Base-by-base conservation (phyloP, 805 yeast genomes). In the Wickerhamomyces sydowiorum region DNA sequence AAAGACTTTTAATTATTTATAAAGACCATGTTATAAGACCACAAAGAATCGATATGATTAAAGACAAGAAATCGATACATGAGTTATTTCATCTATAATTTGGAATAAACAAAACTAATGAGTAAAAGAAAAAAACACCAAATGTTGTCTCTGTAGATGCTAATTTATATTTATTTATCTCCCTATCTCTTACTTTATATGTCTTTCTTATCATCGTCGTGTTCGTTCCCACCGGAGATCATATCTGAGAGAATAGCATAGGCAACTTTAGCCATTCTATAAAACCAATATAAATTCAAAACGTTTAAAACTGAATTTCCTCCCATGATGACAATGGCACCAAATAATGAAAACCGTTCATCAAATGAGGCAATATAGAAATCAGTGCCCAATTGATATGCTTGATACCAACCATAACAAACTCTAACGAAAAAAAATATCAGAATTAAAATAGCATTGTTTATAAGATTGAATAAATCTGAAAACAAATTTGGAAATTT, bases 201-300 rank as follows among this genome's bases (percentile, higher is more conserved):
- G 30, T 51, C 58, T 47, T 52, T 54, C 37, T 56, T 58, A 2
- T 47, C 57, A 8, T 53, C 59, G 4, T 56, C 58, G 32, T 46
- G 46, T 9, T 29, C 43, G 19, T 47, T 46, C 14, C 50, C 39
- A 12, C 63, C 62, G 18, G 50, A 41, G 47, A 51, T 37, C 54
- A 59, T 47, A 25, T 56, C 59, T 12, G 50, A 34, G 21, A 62
- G 20, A 57, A 75, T 70, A 56, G 74, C 75, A 42, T 55, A 63
- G 5, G 89, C 88, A 39, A 84, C 73, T 33, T 53, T 54, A 15
- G 83, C 62, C 96, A 88, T 88, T 61, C 84, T 85, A 47, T 69
- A 63, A 62, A 88, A 87, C 96, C 96, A 88, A 55, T 69, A 74
- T 17, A 84, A 53, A 58, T 88, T 87, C 58, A 87, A 72, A 10